Evolutionary conservation across 1,139 yeast genomes (phyloP), one percentile per base, ranked within the genome.

Genomic region (Arxiozyma telluris): DNA sequence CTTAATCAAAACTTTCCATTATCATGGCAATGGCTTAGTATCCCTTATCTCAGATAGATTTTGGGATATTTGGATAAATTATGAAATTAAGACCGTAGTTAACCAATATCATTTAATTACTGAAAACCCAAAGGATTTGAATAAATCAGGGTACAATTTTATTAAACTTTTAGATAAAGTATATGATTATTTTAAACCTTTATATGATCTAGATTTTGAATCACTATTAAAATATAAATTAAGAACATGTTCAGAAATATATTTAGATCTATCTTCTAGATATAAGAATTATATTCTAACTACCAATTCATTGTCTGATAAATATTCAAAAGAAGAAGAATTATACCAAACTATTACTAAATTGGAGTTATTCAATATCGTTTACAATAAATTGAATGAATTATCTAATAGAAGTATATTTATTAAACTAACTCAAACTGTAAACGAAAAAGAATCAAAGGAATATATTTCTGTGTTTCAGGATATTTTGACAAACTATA

Each of bases 231-330:
- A 80, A 54, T 84, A 80, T 63, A 88, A 89, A 62, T 72, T 87
- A 53, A 78, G 81, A 61, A 84, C 84, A 55, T 79, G 87, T 30
- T 80, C 87, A 11, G 81, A 81, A 27, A 82, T 89, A 42, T 96
- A 89, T 65, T 69, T 89, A 50, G 76, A 75, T 39, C 67, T 90
- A 47, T 66, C 89, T 25, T 85, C 84, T 54, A 73, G 73, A 44
- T 90, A 87, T 64, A 76, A 76, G 55, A 77, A 76, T 4, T 74
- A 78, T 38, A 66, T 89, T 21, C 46, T 64, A 66, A 72, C 22
- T 74, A 74, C 46, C 73, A 80, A 18, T 72, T 77, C 53, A 71
- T 73, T 54, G 76, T 77, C 8, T 75, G 69, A 56, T 59, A 68
- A 44, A 61, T 73, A 25, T 60, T 73, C 58, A 66, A 77, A 34